Conservation (phyloP, 805 yeast genomes). For the Candida pini region DNA sequence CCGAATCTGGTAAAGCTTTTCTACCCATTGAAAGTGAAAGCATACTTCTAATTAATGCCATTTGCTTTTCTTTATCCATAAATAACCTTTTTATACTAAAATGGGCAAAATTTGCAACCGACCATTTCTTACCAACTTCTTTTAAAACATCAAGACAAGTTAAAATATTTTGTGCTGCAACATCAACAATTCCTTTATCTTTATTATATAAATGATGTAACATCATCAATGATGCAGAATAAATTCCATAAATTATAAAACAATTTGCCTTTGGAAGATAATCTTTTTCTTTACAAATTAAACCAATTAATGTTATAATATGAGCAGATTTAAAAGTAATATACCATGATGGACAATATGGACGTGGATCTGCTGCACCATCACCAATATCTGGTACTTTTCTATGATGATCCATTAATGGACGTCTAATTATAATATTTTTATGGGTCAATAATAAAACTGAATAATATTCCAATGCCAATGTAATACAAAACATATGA, state of each 20-base stretch:
- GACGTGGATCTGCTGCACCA: conserved; percentile 20
- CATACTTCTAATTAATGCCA: conserved; percentile 17
- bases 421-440: conserved; percentile 48
- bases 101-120: conserved; percentile 46
- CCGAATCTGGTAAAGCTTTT: conserved; percentile 1
- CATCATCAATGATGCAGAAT: conserved; percentile 64
- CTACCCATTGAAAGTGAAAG: conserved; percentile 6
- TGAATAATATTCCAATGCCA: conserved; percentile 67
- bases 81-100: conserved; percentile 41
- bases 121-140: conserved; percentile 44
- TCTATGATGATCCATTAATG: background rate
- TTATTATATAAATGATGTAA: conserved; percentile 51
- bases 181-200: conserved; percentile 18
- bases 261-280: conserved; percentile 34
- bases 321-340: conserved; percentile 79
- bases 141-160: conserved; percentile 28
- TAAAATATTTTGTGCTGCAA: conserved; percentile 20
- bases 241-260: conserved; percentile 40
- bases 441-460: conserved; percentile 63
- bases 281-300: conserved; percentile 52
- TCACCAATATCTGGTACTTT: background rate
- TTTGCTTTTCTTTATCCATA: conserved; percentile 27
- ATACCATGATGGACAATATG: conserved; percentile 63
- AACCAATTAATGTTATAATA: conserved; percentile 60
- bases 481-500: conserved; percentile 45